phyloP scores from a whole-genome alignment of 164 flowering plant genomes.

The Buxus sempervirens region DNA sequence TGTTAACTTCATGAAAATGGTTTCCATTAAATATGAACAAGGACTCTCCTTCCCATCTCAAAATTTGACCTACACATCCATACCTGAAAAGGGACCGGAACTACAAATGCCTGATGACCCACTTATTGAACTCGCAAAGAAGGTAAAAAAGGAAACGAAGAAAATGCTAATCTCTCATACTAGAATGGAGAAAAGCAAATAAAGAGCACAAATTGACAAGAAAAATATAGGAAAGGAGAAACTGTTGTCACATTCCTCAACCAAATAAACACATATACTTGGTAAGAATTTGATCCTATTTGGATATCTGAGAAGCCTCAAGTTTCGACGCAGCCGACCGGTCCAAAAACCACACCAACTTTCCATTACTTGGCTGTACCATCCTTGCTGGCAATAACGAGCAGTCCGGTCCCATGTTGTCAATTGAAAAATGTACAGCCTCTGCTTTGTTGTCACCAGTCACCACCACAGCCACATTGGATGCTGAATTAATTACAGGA shows the following conservation, averaged over 20 bases:
- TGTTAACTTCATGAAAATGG: background rate
- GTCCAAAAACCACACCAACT: constrained; percentile 79
- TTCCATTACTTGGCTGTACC: constrained; percentile 56
- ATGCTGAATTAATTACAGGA: constrained; percentile 77
- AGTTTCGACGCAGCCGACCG: constrained; percentile 59
- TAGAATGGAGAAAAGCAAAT: constrained; percentile 9
- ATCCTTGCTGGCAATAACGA: constrained; percentile 48
- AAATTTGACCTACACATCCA: no score
- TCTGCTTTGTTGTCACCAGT: constrained; percentile 62
- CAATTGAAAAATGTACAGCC: constrained; percentile 46
- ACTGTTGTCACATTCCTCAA: constrained; percentile 12
- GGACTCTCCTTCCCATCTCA: background rate
- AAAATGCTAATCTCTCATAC: background rate
- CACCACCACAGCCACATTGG: constrained; percentile 65
- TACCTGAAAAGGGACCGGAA: background rate
- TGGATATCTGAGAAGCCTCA: constrained; percentile 23
- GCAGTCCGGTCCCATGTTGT: constrained; percentile 32
- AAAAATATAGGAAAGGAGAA: constrained; percentile 8
- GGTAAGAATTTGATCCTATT: constrained; percentile 20
- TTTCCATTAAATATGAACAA: constrained; percentile 1
- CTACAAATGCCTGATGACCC: background rate
- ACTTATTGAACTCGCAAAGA: background rate
- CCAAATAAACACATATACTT: constrained; percentile 31
- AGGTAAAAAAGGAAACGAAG: constrained; percentile 9
- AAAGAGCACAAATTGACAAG: background rate